Percentiles rank a stretch among this genome's conserved stretches.
phyloP scores from a whole-genome alignment of 257 asterid species.

The Linaria vulgaris region DNA sequence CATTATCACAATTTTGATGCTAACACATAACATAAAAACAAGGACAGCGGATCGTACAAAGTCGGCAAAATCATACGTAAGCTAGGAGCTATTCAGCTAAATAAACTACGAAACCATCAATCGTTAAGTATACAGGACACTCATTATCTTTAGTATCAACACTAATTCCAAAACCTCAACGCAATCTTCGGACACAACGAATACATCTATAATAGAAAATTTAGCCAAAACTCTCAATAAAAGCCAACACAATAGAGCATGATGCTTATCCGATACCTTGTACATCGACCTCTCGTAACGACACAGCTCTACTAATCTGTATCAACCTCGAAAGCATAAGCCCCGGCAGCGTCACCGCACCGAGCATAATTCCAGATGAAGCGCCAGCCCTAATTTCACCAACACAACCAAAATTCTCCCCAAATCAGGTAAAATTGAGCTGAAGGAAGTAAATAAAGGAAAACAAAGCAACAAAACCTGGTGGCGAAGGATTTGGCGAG shows the following conservation, averaged over 20 bases:
- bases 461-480: constrained; percentile 43
- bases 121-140: neutral
- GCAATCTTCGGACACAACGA: neutral
- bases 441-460: too few species aligned
- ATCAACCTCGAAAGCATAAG: constrained; percentile 73
- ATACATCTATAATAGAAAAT: neutral
- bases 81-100: too few species aligned
- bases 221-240: neutral
- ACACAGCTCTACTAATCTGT: constrained; percentile 56
- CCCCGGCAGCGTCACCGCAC: constrained; percentile 86
- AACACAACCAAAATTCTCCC: neutral
- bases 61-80: too few species aligned
- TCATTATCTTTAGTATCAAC: too few species aligned
- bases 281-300: constrained; percentile 40
- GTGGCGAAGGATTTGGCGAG: constrained; percentile 49
- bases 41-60: too few species aligned
- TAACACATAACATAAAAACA: too few species aligned
- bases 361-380: constrained; percentile 81
- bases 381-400: constrained; percentile 70
- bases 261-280: constrained; percentile 53
- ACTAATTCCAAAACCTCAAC: too few species aligned
- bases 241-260: neutral
- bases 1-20: too few species aligned
- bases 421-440: too few species aligned
- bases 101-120: too few species aligned